Evolutionary conservation across 305 asterid species (phyloP).

Genomic region (Solanum hybrid): DNA sequence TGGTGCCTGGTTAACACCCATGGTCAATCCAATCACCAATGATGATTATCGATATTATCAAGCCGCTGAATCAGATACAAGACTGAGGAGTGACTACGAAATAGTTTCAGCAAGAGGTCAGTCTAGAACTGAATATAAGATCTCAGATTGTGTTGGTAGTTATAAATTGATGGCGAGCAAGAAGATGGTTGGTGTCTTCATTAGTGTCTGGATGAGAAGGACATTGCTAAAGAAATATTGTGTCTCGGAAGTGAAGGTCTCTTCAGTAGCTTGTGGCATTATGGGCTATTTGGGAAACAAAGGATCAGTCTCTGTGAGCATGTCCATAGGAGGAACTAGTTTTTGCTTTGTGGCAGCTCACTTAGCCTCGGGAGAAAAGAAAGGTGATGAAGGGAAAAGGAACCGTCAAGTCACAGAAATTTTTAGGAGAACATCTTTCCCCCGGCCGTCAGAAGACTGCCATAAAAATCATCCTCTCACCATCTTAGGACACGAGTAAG

Average conservation of each 20-base stretch:
- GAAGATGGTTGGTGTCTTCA: slow-evolving; percentile 92
- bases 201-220: slow-evolving; percentile 84
- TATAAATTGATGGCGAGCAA: slow-evolving; percentile 76
- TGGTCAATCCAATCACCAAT: slow-evolving; percentile 48
- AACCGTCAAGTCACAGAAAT: slow-evolving; percentile 77
- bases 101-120: slow-evolving; percentile 16
- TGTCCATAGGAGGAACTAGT: slow-evolving; percentile 65
- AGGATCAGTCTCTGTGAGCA: slow-evolving; percentile 76
- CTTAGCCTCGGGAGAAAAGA: slow-evolving; percentile 93
- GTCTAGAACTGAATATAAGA: slow-evolving; percentile 1
- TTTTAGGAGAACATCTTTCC: slow-evolving; percentile 65
- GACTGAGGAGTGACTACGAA: slow-evolving; percentile 11
- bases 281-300: slow-evolving; percentile 93
- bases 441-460: slow-evolving; percentile 41
- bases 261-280: slow-evolving; percentile 84
- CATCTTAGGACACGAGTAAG: slow-evolving; percentile 90
- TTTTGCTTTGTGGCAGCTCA: slow-evolving; percentile 90
- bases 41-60: slow-evolving; percentile 29
- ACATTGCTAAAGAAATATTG: slow-evolving; percentile 41
- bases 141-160: slow-evolving; percentile 18
- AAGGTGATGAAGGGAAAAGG: slow-evolving; percentile 84
- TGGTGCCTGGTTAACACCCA: slow-evolving; percentile 65
- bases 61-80: slow-evolving; percentile 8
- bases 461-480: slow-evolving; percentile 45
- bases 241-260: slow-evolving; percentile 54